Evolutionary conservation across 495 filamentous ascomycete genomes (phyloP).

Genomic region (Oidiodendron maius): DNA sequence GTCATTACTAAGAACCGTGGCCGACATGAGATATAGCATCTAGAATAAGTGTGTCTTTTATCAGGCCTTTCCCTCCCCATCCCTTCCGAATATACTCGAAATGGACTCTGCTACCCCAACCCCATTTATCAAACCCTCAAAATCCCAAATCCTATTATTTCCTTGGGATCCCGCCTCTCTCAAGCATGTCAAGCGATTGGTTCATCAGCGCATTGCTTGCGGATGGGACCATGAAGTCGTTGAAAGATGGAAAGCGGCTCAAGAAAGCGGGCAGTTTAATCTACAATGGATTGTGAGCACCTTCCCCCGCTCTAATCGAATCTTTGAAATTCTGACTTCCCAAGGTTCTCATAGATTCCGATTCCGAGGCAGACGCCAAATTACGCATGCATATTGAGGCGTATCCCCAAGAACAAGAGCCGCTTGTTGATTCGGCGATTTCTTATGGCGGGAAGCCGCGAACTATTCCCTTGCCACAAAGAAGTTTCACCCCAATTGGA

Average conservation of each 20-base stretch:
- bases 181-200: constrained; percentile 29
- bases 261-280: constrained; percentile 9
- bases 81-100: too few relatives aligned
- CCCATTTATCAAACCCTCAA: too few relatives aligned
- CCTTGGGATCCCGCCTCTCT: constrained; percentile 32
- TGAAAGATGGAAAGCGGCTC: constrained; percentile 12
- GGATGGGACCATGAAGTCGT: constrained; percentile 31
- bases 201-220: constrained; percentile 33
- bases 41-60: too few relatives aligned
- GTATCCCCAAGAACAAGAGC: constrained; percentile 19
- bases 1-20: too few relatives aligned
- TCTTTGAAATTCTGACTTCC: constrained; percentile 1
- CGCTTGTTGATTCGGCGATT: constrained; percentile 27
- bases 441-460: constrained; percentile 24
- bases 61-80: too few relatives aligned
- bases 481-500: constrained; percentile 32
- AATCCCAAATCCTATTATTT: too few relatives aligned
- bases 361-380: constrained; percentile 2
- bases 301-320: too few relatives aligned
- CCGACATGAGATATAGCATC: too few relatives aligned
- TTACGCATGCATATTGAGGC: constrained; percentile 7
- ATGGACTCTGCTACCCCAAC: too few relatives aligned
- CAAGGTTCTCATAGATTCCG: constrained; percentile 10
- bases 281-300: constrained; percentile 18
- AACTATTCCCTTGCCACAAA: constrained; percentile 20